A percentile compares a stretch with the other conserved stretches of the same genome.
Conservation (phyloP, 2,329 filamentous ascomycete species). For the Aspergillus uvarum region DNA sequence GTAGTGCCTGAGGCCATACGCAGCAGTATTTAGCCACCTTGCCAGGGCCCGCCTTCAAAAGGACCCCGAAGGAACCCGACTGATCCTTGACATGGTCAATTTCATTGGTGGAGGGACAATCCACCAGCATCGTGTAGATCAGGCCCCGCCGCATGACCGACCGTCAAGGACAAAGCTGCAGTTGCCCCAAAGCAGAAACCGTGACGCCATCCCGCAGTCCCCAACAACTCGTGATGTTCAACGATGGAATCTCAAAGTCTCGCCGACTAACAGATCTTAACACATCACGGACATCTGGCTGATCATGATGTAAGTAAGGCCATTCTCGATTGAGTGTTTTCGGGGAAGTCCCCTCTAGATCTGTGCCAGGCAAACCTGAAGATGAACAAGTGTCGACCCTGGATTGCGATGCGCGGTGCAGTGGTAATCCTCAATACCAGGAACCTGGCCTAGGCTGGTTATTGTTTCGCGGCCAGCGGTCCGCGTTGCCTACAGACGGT, state of each 20-base stretch:
- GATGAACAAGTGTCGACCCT: neutral
- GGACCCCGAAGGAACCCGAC: conserved; percentile 18
- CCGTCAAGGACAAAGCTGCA: conserved; percentile 19
- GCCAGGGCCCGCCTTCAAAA: conserved; percentile 7
- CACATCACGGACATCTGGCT: conserved; percentile 6
- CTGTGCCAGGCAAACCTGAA: conserved; percentile 1
- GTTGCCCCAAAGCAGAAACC: conserved; percentile 21
- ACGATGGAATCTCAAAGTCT: conserved; percentile 9
- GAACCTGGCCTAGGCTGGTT: neutral
- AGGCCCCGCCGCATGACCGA: conserved; percentile 21
- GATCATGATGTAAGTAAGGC: conserved; percentile 17
- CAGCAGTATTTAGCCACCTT: neutral
- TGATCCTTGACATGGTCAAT: neutral
- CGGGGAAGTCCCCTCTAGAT: neutral
- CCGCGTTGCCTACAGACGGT: neutral
- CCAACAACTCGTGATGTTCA: conserved; percentile 15
- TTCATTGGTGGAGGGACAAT: conserved; percentile 17
- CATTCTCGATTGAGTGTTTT: neutral
- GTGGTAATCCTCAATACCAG: neutral
- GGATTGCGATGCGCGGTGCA: neutral
- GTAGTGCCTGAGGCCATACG: neutral
- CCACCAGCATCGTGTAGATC: conserved; percentile 14
- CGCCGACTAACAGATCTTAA: neutral
- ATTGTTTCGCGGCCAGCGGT: neutral
- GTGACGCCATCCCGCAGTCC: conserved; percentile 26